phyloP scores from a whole-genome alignment of 495 filamentous ascomycete genomes.

The Hypoxylon subgilvum region DNA sequence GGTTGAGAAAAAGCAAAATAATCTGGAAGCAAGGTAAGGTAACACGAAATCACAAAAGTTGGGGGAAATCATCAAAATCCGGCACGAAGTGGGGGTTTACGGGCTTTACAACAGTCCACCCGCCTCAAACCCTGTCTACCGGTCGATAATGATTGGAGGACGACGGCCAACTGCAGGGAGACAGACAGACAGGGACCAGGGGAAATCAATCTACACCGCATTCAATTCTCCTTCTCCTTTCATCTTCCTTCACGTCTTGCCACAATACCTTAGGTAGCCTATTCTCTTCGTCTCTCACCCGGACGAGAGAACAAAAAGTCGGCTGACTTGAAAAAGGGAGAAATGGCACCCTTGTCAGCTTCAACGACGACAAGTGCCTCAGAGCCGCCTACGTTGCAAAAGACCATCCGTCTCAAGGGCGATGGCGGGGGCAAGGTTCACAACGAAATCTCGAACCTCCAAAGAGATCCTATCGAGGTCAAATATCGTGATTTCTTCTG shows the following conservation, averaged over 20 bases:
- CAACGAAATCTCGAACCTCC: slow-evolving; percentile 19
- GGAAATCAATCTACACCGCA: slow-evolving; percentile 30
- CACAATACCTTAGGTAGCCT: slow-evolving; percentile 6
- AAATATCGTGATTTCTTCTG: slow-evolving; percentile 70
- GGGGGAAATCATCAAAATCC: slow-evolving; percentile 16
- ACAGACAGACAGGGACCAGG: slow-evolving; percentile 5
- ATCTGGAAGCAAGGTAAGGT: no score
- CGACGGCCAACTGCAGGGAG: slow-evolving; percentile 18
- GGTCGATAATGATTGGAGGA: slow-evolving; percentile 27
- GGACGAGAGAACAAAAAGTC: neutral
- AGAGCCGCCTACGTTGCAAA: slow-evolving; percentile 24
- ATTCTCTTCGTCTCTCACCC: neutral
- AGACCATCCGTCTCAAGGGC: slow-evolving; percentile 36
- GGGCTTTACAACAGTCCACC: slow-evolving; percentile 28
- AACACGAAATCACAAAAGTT: slow-evolving; percentile 2
- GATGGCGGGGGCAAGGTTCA: slow-evolving; percentile 29
- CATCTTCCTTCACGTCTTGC: slow-evolving; percentile 2
- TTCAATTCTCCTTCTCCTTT: slow-evolving; percentile 23
- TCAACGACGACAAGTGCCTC: slow-evolving; percentile 41
- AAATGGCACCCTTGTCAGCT: slow-evolving; percentile 40
- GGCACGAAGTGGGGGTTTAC: slow-evolving; percentile 18
- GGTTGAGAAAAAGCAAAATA: no score
- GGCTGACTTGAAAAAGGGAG: slow-evolving; percentile 4
- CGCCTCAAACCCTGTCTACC: neutral
- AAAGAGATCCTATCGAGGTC: slow-evolving; percentile 47